Evolutionary conservation across 208 protist species (phyloP).

Genomic region (Jaenimonas drosophilae): DNA sequence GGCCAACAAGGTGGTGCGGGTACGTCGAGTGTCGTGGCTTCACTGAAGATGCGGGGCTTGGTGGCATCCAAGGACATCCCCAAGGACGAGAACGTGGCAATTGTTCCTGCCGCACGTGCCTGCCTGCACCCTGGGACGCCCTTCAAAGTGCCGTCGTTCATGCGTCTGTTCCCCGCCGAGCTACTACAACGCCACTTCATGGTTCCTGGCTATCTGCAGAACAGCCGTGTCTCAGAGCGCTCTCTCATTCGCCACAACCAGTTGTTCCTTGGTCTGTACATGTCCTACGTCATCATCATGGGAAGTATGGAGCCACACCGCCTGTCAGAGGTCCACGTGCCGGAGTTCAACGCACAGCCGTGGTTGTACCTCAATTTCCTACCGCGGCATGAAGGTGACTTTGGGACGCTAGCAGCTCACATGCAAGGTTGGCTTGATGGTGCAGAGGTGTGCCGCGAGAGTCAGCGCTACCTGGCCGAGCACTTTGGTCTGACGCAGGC

Average conservation of each 20-base stretch:
- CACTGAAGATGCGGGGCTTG: slow-evolving; percentile 36
- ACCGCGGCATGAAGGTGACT: slow-evolving; percentile 69
- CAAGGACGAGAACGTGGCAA: slow-evolving; percentile 65
- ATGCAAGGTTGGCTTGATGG: slow-evolving; percentile 48
- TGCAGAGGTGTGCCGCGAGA: slow-evolving; percentile 30
- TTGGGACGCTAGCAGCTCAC: slow-evolving; percentile 51
- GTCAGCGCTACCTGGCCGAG: slow-evolving; percentile 28
- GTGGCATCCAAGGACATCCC: slow-evolving; percentile 67
- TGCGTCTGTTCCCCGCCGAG: slow-evolving; percentile 23
- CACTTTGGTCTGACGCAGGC: slow-evolving; percentile 51
- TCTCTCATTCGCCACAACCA: slow-evolving; percentile 73
- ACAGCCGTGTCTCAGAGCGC: slow-evolving; percentile 49
- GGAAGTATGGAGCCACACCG: slow-evolving; percentile 13
- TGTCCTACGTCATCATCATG: slow-evolving; percentile 56
- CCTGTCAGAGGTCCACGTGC: slow-evolving; percentile 7
- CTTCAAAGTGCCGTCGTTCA: slow-evolving; percentile 28
- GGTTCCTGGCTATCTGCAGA: slow-evolving; percentile 19
- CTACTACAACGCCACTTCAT: slow-evolving; percentile 24
- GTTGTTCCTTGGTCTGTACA: slow-evolving; percentile 64
- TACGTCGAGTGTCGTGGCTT: slow-evolving; percentile 1
- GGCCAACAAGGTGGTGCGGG: slow-evolving; percentile 1
- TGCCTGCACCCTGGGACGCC: slow-evolving; percentile 46
- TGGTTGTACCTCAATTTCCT: slow-evolving; percentile 67
- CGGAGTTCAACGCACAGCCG: slow-evolving; percentile 16
- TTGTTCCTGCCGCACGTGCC: slow-evolving; percentile 41